A percentile compares a stretch with the other conserved stretches of the same genome.
phyloP scores from a whole-genome alignment of 2,329 filamentous ascomycete genomes.

The Pseudogymnoascus sp. region DNA sequence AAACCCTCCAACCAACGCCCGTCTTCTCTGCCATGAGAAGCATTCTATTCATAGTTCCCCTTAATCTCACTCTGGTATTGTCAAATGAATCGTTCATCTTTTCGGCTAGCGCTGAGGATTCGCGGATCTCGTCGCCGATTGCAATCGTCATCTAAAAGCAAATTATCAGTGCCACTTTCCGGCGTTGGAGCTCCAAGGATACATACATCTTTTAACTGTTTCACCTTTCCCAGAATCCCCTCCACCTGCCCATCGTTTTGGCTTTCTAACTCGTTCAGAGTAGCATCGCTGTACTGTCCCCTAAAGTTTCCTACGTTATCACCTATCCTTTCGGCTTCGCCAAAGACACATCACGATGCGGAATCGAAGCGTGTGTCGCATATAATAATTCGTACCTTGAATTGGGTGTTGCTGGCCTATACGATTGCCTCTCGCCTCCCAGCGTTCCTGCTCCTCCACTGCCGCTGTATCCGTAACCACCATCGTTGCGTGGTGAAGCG shows the following conservation, averaged over 20 bases:
- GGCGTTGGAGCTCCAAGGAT: not conserved
- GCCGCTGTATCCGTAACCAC: slow-evolving; percentile 47
- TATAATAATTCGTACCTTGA: slow-evolving; percentile 44
- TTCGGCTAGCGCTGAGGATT: slow-evolving; percentile 79
- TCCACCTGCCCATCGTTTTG: slow-evolving; percentile 90
- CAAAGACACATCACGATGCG: not conserved
- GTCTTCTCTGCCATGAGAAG: slow-evolving; percentile 88
- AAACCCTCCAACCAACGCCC: slow-evolving; percentile 93
- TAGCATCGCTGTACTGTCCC: slow-evolving; percentile 88
- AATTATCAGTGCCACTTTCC: not conserved
- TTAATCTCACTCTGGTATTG: slow-evolving; percentile 68
- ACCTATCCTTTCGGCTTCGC: not conserved
- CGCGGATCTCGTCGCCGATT: slow-evolving; percentile 92
- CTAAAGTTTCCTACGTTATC: slow-evolving; percentile 34
- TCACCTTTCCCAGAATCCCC: slow-evolving; percentile 86
- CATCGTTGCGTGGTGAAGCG: slow-evolving; percentile 19
- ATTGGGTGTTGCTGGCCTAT: slow-evolving; percentile 65
- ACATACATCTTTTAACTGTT: slow-evolving; percentile 79
- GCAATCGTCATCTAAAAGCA: slow-evolving; percentile 69
- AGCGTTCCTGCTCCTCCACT: slow-evolving; percentile 26
- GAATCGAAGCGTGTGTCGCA: not conserved
- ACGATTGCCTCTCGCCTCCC: slow-evolving; percentile 37
- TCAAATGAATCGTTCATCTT: slow-evolving; percentile 97
- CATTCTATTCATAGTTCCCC: slow-evolving; percentile 97
- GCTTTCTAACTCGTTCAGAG: slow-evolving; percentile 87